Base-by-base conservation (phyloP, 352 stramenopile genomes). In the Pythium apleroticum region DNA sequence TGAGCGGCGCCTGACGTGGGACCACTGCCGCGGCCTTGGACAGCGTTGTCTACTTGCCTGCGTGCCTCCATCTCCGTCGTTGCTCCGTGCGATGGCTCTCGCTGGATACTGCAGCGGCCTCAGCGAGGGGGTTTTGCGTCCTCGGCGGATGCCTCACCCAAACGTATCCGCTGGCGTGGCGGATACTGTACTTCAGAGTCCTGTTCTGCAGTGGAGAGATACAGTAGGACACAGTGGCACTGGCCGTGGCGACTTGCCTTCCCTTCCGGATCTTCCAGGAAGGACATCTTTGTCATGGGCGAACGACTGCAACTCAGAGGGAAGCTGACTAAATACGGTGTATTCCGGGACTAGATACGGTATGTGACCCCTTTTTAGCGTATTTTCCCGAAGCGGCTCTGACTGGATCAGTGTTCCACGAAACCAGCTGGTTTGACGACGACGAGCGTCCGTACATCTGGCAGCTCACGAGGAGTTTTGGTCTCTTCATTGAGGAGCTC, bases 81-180 rank as follows among this genome's bases (percentile, higher is more conserved):
- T n/a, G 27, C 14, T n/a, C n/a, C 22, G 25, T 12, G 39, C 25
- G 24, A 46, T 58, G 61, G 61, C 61, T 68, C 61, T 68, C 46
- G 33, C 61, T 61, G 61, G 61, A 68, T 68, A 68, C 43, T 58
- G 43, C 4, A 67, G 37, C 37, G 37, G 37, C 37, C 37, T 8
- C 4, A 17, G 37, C 4, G 60, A 60, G 35, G 33, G 20, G 27
- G 33, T 19, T 22, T 43, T 27, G 24, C 27, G 7, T n/a, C 7
- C 15, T 3, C 0, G 17, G 30, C 56, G 41, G 14, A 22, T 46
- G 37, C 37, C 37, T 46, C 37, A 46, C 37, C 37, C 37, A 22
- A 46, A n/a, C 19, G 37, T 17, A 46, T 22, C 37, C 37, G 14
- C 0, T 14, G 12, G 35, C 35, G 14, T 41, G 35, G 35, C 17